Conservation (phyloP, 495 filamentous ascomycete species). For the Lindgomyces ingoldianus region DNA sequence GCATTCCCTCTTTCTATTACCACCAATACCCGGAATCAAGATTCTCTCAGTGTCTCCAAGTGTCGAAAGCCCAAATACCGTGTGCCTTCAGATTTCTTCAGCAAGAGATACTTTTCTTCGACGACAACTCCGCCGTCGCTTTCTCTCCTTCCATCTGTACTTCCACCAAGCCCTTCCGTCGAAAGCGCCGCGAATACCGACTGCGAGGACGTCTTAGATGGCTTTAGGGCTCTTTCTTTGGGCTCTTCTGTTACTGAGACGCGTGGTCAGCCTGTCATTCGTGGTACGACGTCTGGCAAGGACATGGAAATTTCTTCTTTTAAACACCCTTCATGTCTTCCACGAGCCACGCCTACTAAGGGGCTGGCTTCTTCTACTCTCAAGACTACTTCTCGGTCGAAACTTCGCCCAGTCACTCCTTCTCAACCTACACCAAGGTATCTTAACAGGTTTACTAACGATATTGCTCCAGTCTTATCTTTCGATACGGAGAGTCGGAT, state of each 20-base stretch:
- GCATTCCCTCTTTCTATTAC: constrained; percentile 21
- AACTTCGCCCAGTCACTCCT: constrained; percentile 4
- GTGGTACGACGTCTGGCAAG: constrained; percentile 32
- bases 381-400: constrained; percentile 38
- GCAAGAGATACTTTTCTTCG: constrained; percentile 10
- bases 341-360: constrained; percentile 14
- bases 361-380: constrained; percentile 5
- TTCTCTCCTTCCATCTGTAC: constrained; percentile 19
- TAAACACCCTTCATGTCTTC: constrained; percentile 19
- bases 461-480: constrained; percentile 54
- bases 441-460: constrained; percentile 72
- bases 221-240: constrained; percentile 19
- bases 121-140: not conserved
- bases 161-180: constrained; percentile 9
- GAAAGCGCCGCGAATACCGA: constrained; percentile 23
- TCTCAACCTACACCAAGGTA: constrained; percentile 48
- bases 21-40: constrained; percentile 4
- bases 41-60: constrained; percentile 7
- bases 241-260: constrained; percentile 5
- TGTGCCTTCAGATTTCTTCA: not conserved
- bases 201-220: constrained; percentile 11
- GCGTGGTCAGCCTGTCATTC: constrained; percentile 3
- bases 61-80: not conserved
- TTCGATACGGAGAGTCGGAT: constrained; percentile 72
- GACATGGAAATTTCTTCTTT: constrained; percentile 7